Percentiles rank a stretch among this genome's conserved stretches.
These are phyloP conservation scores for Byssothecium circinans DNA, from an alignment of 2,329 filamentous ascomycete species.

Conservation along the genomic window DNA sequence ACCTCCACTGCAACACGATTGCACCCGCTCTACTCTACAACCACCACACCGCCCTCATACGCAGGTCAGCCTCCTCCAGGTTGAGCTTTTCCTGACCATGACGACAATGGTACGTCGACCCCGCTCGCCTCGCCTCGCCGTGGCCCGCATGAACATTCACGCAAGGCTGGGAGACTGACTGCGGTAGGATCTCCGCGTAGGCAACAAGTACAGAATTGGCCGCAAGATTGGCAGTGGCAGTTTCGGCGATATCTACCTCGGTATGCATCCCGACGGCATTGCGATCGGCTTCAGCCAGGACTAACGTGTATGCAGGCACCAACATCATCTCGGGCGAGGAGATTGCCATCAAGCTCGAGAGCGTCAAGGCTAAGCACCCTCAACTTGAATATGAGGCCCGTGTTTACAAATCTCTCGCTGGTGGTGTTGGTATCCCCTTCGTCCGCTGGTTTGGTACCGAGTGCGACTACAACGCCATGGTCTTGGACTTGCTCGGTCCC, in stretches of 20 bases:
- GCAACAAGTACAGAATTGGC: conserved; percentile 99
- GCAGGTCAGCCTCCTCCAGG: conserved; percentile 40
- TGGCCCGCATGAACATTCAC: conserved; percentile 12
- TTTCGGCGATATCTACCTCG: conserved; percentile 97
- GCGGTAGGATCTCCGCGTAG: conserved; percentile 89
- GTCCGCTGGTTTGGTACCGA: conserved; percentile 99
- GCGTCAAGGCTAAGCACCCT: conserved; percentile 98
- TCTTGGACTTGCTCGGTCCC: conserved; percentile 92
- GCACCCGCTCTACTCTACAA: conserved; percentile 19
- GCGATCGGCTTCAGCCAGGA: conserved; percentile 6
- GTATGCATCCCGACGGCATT: conserved; percentile 46
- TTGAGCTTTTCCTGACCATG: conserved; percentile 50
- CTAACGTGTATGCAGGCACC: conserved; percentile 64
- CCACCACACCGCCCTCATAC: conserved; percentile 16
- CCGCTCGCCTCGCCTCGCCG: conserved; percentile 40
- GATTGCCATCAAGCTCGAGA: conserved; percentile 99
- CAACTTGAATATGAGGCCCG: conserved; percentile 98
- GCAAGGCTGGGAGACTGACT: conserved; percentile 30
- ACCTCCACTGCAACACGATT: conserved; percentile 22
- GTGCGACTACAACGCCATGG: conserved; percentile 99
- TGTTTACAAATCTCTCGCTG: conserved; percentile 85
- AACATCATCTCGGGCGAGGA: conserved; percentile 99
- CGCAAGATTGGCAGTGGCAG: conserved; percentile 97
- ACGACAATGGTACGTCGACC: conserved; percentile 62
- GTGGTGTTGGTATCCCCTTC: conserved; percentile 96